Base-by-base conservation (phyloP, 148 eudicot species). In the Chenopodium formosanum region DNA sequence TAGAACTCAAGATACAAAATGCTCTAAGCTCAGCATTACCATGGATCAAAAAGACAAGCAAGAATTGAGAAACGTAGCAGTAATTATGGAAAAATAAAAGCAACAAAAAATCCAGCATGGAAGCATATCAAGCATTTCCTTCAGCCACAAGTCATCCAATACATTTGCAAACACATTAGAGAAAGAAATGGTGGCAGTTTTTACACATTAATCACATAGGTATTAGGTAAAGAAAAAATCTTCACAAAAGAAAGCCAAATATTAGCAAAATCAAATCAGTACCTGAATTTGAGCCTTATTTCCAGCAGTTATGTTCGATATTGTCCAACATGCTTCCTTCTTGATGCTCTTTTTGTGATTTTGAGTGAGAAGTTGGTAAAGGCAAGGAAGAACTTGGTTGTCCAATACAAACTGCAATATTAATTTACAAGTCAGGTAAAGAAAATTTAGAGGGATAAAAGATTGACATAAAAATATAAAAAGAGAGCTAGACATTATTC, bases 261-360 rank as follows among this genome's bases (percentile, higher is more conserved):
- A 4, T 50, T 74, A 23, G 20, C 63, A 74, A 74, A 74, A 34
- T 27, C 74, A 56, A 64, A 70, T 9, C 29, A 19, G 64, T 85
- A 93, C 97, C 97, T 93, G 97, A 70, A 93, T 93, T 82, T 93
- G 97, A 67, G 83, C 83, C 87, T 73, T 88, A 73, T 90, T 93
- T 82, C 97, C 94, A 77, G 97, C 94, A 82, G 94, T 93, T 78
- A 93, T 91, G 76, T 93, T 93, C 8, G 97, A 93, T 74, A 93
- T 87, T 14, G 97, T 93, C 94, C 97, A 93, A 85, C 97, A 93
- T 8, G 94, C 94, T 93, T 93, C 96, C 82, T 92, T 92, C 87
- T 86, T 91, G 82, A 91, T 91, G 82, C 93, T 91, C 82, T 89
- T 91, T 81, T 91, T 93, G 65, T 93, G 91, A 80, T 89, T 90